Evolutionary conservation across 345 rosid genomes (phyloP).

Genomic region (Brassica incana): DNA sequence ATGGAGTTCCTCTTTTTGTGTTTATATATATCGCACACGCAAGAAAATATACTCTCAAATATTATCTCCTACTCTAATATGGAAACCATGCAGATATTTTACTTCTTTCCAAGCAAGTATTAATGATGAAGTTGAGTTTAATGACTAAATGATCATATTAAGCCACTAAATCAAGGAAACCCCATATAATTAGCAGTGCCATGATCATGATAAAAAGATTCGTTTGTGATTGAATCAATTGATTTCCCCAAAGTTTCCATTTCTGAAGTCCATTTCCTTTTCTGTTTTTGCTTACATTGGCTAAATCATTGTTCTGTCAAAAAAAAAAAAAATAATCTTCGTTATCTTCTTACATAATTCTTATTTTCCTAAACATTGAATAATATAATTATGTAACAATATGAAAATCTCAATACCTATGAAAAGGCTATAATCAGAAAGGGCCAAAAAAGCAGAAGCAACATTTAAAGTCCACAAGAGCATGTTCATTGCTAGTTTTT

Average conservation of each 20-base stretch:
- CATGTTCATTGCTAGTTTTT: not conserved
- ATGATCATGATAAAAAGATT: constrained; percentile 11
- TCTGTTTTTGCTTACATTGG: not conserved
- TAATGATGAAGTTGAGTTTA: constrained; percentile 20
- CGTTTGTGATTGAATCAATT: constrained; percentile 8
- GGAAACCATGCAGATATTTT: constrained; percentile 5
- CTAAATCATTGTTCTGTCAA: not conserved
- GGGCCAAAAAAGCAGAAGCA: not conserved
- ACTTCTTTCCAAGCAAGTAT: constrained; percentile 8
- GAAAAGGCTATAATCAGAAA: not conserved
- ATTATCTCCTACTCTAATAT: constrained; percentile 18
- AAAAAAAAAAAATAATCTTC: not conserved
- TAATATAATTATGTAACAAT: not conserved
- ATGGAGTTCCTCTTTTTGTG: constrained; percentile 33
- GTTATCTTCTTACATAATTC: not conserved
- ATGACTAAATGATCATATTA: not conserved
- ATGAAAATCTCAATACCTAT: not conserved
- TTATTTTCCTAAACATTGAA: not conserved
- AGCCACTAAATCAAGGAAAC: constrained; percentile 16
- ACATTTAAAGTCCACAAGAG: not conserved
- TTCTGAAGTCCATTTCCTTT: not conserved
- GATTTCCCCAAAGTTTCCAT: not conserved
- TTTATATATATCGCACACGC: constrained; percentile 27
- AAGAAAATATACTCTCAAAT: constrained; percentile 24
- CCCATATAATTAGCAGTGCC: not conserved